phyloP scores from a whole-genome alignment of 345 rosid genomes.

The Geranium brycei region DNA sequence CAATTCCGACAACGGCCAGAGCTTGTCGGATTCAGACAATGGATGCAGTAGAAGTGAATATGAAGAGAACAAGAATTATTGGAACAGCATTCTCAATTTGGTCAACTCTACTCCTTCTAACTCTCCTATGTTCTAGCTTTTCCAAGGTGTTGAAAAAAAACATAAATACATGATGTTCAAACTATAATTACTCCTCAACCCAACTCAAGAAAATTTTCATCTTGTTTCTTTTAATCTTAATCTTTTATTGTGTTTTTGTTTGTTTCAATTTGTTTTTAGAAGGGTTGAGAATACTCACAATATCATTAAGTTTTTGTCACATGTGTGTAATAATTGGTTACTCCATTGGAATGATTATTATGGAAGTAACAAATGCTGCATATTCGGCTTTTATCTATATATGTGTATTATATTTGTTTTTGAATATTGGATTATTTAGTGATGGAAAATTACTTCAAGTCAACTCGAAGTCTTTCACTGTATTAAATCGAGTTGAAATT shows the following conservation, averaged over 20 bases:
- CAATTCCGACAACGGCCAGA: slow-evolving; percentile 32
- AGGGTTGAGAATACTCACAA: not conserved
- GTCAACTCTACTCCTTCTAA: slow-evolving; percentile 75
- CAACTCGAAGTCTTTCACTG: too few species aligned
- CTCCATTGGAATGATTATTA: not conserved
- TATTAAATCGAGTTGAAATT: too few species aligned
- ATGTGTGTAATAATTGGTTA: not conserved
- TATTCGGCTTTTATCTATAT: not conserved
- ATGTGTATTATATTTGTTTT: too few species aligned
- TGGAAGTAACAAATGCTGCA: not conserved
- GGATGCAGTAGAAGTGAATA: slow-evolving; percentile 35
- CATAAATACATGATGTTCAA: too few species aligned
- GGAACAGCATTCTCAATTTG: slow-evolving; percentile 90
- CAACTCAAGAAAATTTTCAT: too few species aligned
- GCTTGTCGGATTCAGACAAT: slow-evolving; percentile 23
- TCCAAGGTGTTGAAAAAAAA: not conserved
- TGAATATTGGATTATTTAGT: too few species aligned
- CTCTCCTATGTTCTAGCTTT: slow-evolving; percentile 46
- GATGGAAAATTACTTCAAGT: too few species aligned
- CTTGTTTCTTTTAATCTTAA: not conserved
- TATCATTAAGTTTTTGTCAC: not conserved
- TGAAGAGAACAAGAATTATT: slow-evolving; percentile 84
- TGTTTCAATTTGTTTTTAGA: not conserved
- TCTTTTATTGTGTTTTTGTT: not conserved
- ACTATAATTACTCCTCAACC: too few species aligned